Evolutionary conservation across 2,329 filamentous ascomycete species (phyloP).

Genomic region (Talaromyces sp.): DNA sequence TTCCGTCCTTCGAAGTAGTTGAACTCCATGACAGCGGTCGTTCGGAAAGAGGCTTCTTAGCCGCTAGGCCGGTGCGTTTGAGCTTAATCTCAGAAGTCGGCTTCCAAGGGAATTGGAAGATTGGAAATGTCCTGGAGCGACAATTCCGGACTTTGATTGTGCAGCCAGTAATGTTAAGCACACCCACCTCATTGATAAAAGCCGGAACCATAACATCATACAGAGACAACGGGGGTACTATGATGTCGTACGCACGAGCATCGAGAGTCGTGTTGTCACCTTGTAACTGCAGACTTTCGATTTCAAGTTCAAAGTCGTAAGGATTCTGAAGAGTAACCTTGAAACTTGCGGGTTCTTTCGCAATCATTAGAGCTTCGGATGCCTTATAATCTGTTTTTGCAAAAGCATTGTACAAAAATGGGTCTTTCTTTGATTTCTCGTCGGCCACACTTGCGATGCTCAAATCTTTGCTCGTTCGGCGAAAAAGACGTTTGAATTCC

Average conservation of each 20-base stretch:
- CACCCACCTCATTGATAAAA: conserved; percentile 64
- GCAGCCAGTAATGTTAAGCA: conserved; percentile 73
- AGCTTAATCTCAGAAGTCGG: conserved; percentile 68
- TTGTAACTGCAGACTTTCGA: conserved; percentile 76
- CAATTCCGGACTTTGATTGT: conserved; percentile 78
- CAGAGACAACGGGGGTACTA: conserved; percentile 78
- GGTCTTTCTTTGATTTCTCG: conserved; percentile 58
- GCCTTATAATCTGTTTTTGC: conserved; percentile 61
- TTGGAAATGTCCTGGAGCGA: conserved; percentile 76
- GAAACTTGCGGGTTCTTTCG: conserved; percentile 75
- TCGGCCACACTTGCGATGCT: conserved; percentile 42
- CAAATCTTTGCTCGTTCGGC: conserved; percentile 59
- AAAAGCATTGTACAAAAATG: conserved; percentile 95
- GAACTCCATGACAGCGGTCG: conserved; percentile 47
- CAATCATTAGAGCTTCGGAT: conserved; percentile 69
- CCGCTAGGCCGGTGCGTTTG: conserved; percentile 68
- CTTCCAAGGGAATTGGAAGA: conserved; percentile 75
- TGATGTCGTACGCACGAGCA: conserved; percentile 61
- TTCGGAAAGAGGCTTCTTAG: conserved; percentile 54
- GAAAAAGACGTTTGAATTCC: conserved; percentile 61
- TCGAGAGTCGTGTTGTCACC: conserved; percentile 72
- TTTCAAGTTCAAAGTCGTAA: conserved; percentile 86
- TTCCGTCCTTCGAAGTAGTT: conserved; percentile 38
- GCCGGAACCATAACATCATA: conserved; percentile 74
- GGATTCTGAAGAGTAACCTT: conserved; percentile 86